Percentiles rank a stretch among this genome's conserved stretches.
These are phyloP conservation scores for Schwanniomyces sp. DNA, from an alignment of 805 yeast genomes.

Conservation along the genomic window DNA sequence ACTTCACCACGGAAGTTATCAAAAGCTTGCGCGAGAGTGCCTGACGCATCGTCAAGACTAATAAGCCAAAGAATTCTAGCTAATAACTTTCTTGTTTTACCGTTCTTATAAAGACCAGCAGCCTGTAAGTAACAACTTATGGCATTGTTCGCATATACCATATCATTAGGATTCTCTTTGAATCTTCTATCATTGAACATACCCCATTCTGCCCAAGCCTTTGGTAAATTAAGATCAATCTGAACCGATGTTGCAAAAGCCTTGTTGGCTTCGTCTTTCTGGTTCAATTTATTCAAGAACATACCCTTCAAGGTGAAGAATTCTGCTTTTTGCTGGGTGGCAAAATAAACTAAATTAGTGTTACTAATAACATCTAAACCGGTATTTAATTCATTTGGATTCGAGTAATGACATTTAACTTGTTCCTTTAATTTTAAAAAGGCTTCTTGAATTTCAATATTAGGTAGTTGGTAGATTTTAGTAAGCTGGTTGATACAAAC, in stretches of 20 bases:
- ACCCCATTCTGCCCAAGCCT: constrained; percentile 99
- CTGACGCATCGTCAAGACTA: constrained; percentile 82
- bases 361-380: constrained; percentile 96
- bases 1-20: constrained; percentile 92
- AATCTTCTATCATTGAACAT: constrained; percentile 86
- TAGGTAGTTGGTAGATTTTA: constrained; percentile 92
- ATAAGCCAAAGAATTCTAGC: constrained; percentile 93
- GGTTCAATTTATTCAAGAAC: constrained; percentile 89
- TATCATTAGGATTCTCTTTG: constrained; percentile 78
- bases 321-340: constrained; percentile 97
- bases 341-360: constrained; percentile 93
- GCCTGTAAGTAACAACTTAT: constrained; percentile 96
- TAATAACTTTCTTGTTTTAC: constrained; percentile 82
- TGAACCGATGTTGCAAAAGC: constrained; percentile 98
- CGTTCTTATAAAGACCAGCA: constrained; percentile 91
- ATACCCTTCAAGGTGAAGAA: constrained; percentile 97
- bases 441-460: constrained; percentile 97
- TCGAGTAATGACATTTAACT: constrained; percentile 96
- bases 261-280: constrained; percentile 93
- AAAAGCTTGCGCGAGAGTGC: constrained; percentile 81
- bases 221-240: constrained; percentile 87
- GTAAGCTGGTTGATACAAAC: constrained; percentile 92
- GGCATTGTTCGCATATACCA: constrained; percentile 87
- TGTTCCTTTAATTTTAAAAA: constrained; percentile 93
- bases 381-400: constrained; percentile 84